Conservation (phyloP, 2,329 filamentous ascomycete genomes). For the Scortechinia acanthostroma region DNA sequence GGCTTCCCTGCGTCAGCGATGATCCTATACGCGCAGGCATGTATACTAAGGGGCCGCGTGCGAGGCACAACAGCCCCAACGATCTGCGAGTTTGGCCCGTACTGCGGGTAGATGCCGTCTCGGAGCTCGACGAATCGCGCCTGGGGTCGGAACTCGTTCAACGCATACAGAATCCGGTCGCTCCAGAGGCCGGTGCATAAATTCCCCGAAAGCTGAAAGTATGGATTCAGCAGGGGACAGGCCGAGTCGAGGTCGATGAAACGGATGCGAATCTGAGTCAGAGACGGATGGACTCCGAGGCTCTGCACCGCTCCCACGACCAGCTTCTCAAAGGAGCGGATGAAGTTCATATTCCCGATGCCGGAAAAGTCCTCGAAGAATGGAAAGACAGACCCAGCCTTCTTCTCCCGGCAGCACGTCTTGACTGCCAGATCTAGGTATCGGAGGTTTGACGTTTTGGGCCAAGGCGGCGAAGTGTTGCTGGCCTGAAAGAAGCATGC, state of each 20-base stretch:
- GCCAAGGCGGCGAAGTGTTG: conserved; percentile 32
- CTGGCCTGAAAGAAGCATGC: conserved; percentile 59
- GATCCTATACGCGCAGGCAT: background rate
- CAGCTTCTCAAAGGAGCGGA: conserved; percentile 63
- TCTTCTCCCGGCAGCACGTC: conserved; percentile 57
- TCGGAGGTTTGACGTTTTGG: conserved; percentile 43
- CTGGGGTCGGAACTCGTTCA: conserved; percentile 49
- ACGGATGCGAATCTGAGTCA: conserved; percentile 63
- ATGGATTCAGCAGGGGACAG: conserved; percentile 65
- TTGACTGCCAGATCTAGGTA: conserved; percentile 68
- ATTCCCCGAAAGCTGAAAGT: conserved; percentile 56
- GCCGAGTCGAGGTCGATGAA: conserved; percentile 71
- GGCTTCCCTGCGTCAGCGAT: background rate
- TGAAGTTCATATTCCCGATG: conserved; percentile 68
- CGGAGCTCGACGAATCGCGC: conserved; percentile 53
- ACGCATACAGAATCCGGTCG: conserved; percentile 52
- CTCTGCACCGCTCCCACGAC: conserved; percentile 56
- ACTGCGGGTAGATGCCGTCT: conserved; percentile 46
- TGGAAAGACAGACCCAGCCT: conserved; percentile 17
- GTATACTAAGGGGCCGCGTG: conserved; percentile 36
- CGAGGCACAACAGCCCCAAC: conserved; percentile 47
- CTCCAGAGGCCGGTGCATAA: conserved; percentile 69
- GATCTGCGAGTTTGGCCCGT: conserved; percentile 45
- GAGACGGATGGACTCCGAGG: conserved; percentile 45
- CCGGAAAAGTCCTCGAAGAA: conserved; percentile 58